phyloP scores from a whole-genome alignment of 805 yeast species.

The Hanseniaspora vineae region DNA sequence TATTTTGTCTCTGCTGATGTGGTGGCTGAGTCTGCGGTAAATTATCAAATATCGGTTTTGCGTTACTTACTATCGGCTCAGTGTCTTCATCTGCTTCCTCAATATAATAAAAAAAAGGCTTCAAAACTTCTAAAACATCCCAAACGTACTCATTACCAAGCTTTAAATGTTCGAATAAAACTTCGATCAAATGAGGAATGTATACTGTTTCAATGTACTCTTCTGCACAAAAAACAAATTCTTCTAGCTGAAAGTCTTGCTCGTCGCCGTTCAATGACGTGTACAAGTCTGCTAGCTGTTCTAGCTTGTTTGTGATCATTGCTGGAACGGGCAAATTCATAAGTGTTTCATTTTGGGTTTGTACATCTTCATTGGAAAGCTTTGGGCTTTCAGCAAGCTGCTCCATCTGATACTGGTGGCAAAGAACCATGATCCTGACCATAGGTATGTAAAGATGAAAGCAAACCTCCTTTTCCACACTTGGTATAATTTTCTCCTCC shows the following conservation, averaged over 20 bases:
- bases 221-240: constrained; percentile 26
- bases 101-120: constrained; percentile 25
- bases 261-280: constrained; percentile 24
- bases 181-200: constrained; percentile 21
- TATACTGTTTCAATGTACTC: constrained; percentile 24
- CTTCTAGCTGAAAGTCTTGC: constrained; percentile 25
- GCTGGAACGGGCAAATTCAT: constrained; percentile 17
- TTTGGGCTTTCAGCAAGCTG: background rate
- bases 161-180: constrained; percentile 15
- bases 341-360: background rate
- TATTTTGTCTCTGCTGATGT: too few species aligned
- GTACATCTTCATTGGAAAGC: background rate
- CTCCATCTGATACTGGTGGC: constrained; percentile 18
- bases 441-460: constrained; percentile 25
- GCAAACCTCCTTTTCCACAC: constrained; percentile 25
- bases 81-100: constrained; percentile 16
- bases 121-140: constrained; percentile 24
- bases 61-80: constrained; percentile 14
- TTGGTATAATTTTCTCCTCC: constrained; percentile 23
- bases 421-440: constrained; percentile 25
- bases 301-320: constrained; percentile 23
- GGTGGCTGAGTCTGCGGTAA: too few species aligned
- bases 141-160: constrained; percentile 20
- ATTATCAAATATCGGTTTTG: background rate
- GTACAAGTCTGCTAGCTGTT: constrained; percentile 24